Evolutionary conservation across 2,329 filamentous ascomycete genomes (phyloP).

Genomic region (Raffaelea arxii): DNA sequence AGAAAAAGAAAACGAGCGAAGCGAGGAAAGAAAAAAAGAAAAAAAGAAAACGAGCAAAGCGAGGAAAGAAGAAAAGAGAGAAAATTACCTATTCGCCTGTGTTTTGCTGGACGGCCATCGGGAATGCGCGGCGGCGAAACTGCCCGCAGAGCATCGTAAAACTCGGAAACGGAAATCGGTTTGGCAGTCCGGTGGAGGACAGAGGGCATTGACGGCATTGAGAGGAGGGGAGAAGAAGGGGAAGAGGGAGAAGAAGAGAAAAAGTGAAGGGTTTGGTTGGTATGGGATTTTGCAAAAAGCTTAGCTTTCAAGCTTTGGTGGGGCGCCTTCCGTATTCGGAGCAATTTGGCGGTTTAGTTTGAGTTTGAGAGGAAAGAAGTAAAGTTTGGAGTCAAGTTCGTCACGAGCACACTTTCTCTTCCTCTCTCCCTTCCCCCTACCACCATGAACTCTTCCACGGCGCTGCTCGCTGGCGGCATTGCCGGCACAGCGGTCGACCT

Average conservation of each 20-base stretch:
- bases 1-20: too few species aligned
- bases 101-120: slow-evolving; percentile 20
- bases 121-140: slow-evolving; percentile 41
- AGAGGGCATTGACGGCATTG: slow-evolving; percentile 14
- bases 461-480: slow-evolving; percentile 71
- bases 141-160: slow-evolving; percentile 39
- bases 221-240: background rate
- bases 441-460: slow-evolving; percentile 42
- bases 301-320: too few species aligned
- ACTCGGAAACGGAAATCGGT: slow-evolving; percentile 30
- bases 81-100: slow-evolving; percentile 33
- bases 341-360: too few species aligned
- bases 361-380: too few species aligned
- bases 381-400: too few species aligned
- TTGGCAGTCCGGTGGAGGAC: slow-evolving; percentile 29
- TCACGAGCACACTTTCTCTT: too few species aligned
- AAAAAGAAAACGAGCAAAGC: background rate
- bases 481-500: slow-evolving; percentile 96
- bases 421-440: background rate
- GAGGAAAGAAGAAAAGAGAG: background rate
- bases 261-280: too few species aligned
- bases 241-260: background rate
- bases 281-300: too few species aligned
- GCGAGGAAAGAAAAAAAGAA: background rate
- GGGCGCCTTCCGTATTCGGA: too few species aligned